These are phyloP conservation scores for Boechera retrofracta DNA, from an alignment of 345 rosid genomes.

Conservation along the genomic window DNA sequence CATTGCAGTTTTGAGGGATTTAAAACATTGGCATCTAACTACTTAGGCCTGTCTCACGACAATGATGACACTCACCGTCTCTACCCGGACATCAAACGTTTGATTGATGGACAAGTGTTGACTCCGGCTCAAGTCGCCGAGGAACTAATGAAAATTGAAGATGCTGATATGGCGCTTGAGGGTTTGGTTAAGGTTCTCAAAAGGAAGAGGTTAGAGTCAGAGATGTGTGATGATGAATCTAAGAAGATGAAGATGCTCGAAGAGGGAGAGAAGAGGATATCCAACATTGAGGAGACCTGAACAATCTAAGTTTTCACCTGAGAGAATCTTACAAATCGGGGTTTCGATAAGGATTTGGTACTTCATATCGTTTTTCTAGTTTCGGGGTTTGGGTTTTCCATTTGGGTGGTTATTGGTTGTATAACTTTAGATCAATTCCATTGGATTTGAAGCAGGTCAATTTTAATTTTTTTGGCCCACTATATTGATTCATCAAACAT, in stretches of 20 bases:
- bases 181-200: constrained; percentile 52
- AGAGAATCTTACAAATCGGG: background rate
- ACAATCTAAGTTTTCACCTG: background rate
- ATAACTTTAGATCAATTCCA: too few species aligned
- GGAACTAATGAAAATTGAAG: constrained; percentile 60
- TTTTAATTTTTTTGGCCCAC: too few species aligned
- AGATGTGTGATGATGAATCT: background rate
- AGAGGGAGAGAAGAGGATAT: background rate
- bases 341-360: background rate
- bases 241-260: background rate
- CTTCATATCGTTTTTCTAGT: background rate
- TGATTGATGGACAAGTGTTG: constrained; percentile 39
- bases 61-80: constrained; percentile 41
- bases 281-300: background rate
- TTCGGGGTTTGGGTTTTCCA: background rate
- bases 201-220: constrained; percentile 33
- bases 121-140: constrained; percentile 63
- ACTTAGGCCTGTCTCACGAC: constrained; percentile 42
- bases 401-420: too few species aligned
- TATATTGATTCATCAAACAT: background rate
- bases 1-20: constrained; percentile 58
- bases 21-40: constrained; percentile 52
- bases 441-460: too few species aligned
- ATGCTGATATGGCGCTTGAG: constrained; percentile 50
- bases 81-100: constrained; percentile 44